A percentile compares a stretch with the other conserved stretches of the same genome.
Conservation (phyloP, 2,329 filamentous ascomycete species). For the Teratosphaeriaceae sp. region DNA sequence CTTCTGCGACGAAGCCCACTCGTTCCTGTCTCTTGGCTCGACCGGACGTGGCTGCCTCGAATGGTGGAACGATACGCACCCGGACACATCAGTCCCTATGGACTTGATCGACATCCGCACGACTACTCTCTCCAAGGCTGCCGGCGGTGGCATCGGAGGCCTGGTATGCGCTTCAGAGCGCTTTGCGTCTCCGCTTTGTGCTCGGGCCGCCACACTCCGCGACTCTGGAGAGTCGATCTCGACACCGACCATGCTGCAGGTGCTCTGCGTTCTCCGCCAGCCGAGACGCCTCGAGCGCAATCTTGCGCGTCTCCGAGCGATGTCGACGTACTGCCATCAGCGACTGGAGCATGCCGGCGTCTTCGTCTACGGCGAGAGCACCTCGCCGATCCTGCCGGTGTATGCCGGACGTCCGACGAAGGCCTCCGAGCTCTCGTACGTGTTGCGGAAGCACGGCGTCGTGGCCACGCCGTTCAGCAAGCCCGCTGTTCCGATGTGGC, state of each 20-base stretch:
- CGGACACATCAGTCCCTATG: neutral
- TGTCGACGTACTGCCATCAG: neutral
- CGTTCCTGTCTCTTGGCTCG: conserved; percentile 4
- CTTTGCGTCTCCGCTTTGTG: neutral
- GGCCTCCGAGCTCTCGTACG: neutral
- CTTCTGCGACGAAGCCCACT: conserved; percentile 6
- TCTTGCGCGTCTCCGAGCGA: neutral
- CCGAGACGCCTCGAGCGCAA: neutral
- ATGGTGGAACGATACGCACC: conserved; percentile 4
- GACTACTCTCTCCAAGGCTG: conserved; percentile 3
- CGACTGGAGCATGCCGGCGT: neutral
- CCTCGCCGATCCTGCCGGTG: neutral
- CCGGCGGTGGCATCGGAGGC: conserved; percentile 3
- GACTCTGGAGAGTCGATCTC: neutral
- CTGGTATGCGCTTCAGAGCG: conserved; percentile 1
- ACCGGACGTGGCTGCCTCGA: conserved; percentile 6
- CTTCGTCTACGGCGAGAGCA: neutral
- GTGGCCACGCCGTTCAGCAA: conserved; percentile 2
- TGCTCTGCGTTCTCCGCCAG: neutral
- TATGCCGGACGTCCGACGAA: conserved; percentile 4
- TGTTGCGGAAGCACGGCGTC: neutral
- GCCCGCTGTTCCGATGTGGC: conserved; percentile 1
- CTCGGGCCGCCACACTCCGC: neutral
- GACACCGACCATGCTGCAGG: neutral
- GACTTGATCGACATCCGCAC: conserved; percentile 2